A percentile compares a stretch with the other conserved stretches of the same genome.
phyloP scores from a whole-genome alignment of 129 eudicot species.

The Escallonia rubra region DNA sequence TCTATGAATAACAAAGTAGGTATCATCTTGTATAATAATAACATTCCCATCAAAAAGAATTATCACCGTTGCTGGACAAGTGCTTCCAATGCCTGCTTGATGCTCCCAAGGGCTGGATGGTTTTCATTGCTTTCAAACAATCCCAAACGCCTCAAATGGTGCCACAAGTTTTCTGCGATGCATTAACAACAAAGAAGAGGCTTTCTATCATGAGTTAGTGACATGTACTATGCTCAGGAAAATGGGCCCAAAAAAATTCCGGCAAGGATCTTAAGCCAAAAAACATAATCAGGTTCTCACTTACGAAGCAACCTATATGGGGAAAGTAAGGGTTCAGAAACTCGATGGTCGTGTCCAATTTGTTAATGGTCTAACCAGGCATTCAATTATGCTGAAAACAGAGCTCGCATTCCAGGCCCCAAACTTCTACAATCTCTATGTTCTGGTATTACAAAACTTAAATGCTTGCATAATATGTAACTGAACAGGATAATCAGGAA shows the following conservation, averaged over 20 bases:
- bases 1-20: constrained; percentile 14
- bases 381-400: too few relatives aligned
- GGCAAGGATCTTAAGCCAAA: neutral
- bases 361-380: too few relatives aligned
- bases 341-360: too few relatives aligned
- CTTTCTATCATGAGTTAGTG: too few relatives aligned
- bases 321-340: too few relatives aligned
- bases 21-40: neutral
- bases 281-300: neutral
- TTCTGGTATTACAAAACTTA: neutral
- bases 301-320: too few relatives aligned
- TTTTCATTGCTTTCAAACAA: constrained; percentile 66
- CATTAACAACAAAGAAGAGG: constrained; percentile 3
- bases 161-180: constrained; percentile 80
- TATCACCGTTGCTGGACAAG: constrained; percentile 91
- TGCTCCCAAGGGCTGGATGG: constrained; percentile 59
- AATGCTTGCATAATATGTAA: too few relatives aligned
- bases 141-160: constrained; percentile 84
- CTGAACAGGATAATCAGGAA: constrained; percentile 5
- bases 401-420: neutral
- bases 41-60: neutral
- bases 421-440: neutral
- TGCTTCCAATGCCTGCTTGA: constrained; percentile 65
- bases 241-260: neutral
- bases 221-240: neutral